These are phyloP conservation scores for Yamadazyma friedrichii DNA, from an alignment of 1,139 yeast genomes.

Conservation along the genomic window DNA sequence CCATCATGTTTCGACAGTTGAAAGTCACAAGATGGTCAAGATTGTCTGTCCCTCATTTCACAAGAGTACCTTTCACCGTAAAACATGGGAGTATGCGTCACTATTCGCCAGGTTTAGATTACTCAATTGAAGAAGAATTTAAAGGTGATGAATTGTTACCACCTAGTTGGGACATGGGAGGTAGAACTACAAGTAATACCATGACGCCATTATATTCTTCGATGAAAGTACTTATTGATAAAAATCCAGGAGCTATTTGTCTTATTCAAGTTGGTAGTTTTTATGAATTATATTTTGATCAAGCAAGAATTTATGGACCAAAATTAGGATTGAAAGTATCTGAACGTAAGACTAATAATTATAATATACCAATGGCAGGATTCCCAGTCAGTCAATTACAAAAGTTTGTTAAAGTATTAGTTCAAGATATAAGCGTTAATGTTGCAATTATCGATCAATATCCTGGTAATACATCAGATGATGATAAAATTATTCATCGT, in stretches of 20 bases:
- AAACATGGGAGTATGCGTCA: too few species aligned
- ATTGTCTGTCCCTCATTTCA: too few species aligned
- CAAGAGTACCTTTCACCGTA: too few species aligned
- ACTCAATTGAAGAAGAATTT: background rate
- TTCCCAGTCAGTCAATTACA: conserved; percentile 75
- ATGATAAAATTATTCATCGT: conserved; percentile 50
- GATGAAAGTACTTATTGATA: conserved; percentile 33
- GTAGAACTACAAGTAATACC: conserved; percentile 27
- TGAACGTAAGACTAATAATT: conserved; percentile 38
- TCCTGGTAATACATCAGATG: conserved; percentile 21
- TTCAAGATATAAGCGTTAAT: conserved; percentile 62
- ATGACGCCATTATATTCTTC: conserved; percentile 39
- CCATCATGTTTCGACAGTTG: too few species aligned
- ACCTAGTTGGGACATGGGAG: conserved; percentile 43
- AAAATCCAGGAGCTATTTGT: conserved; percentile 65
- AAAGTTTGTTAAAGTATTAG: conserved; percentile 70
- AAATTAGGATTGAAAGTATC: conserved; percentile 59
- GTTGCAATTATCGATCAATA: conserved; percentile 84
- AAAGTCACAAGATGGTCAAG: too few species aligned
- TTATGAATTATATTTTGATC: conserved; percentile 86
- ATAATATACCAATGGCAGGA: conserved; percentile 81
- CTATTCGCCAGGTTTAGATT: too few species aligned
- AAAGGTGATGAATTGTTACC: conserved; percentile 1
- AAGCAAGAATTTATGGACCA: conserved; percentile 75
- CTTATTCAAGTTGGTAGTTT: conserved; percentile 88